Percentiles rank a stretch among this genome's conserved stretches.
Conservation (phyloP, 2,329 filamentous ascomycete species). For the Septoria petroselini region DNA sequence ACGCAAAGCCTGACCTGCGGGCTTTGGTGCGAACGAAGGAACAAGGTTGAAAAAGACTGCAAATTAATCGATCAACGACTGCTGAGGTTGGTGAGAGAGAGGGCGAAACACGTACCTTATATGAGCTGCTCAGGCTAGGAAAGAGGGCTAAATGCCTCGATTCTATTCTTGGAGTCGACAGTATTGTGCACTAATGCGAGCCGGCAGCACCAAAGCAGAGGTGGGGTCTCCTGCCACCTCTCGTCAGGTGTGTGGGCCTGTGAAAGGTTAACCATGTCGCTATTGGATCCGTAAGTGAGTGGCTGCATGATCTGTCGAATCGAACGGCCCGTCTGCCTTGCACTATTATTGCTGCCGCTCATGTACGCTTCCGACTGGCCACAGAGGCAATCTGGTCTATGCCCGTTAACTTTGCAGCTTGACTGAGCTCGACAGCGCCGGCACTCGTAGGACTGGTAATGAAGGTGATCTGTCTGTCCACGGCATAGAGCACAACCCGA, state of each 20-base stretch:
- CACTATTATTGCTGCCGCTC: conserved; percentile 29
- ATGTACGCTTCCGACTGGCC: conserved; percentile 26
- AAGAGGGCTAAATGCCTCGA: conserved; percentile 38
- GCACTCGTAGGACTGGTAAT: conserved; percentile 20
- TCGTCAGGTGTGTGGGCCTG: conserved; percentile 28
- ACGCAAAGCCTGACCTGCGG: conserved; percentile 49
- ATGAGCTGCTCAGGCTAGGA: conserved; percentile 44
- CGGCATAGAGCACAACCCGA: conserved; percentile 12
- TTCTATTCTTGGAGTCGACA: conserved; percentile 50
- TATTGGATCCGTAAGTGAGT: conserved; percentile 26
- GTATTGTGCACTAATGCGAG: conserved; percentile 19
- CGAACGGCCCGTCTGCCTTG: conserved; percentile 24
- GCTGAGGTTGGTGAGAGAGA: conserved; percentile 39
- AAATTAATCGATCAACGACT: conserved; percentile 48
- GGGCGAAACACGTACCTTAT: conserved; percentile 45
- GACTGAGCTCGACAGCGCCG: conserved; percentile 18
- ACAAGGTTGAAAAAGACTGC: conserved; percentile 40
- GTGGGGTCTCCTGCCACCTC: conserved; percentile 28
- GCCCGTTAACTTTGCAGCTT: conserved; percentile 19
- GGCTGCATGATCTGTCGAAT: conserved; percentile 31
- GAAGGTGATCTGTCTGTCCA: conserved; percentile 18
- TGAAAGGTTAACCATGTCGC: conserved; percentile 21
- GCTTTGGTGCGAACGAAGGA: conserved; percentile 38
- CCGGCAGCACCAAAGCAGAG: conserved; percentile 15
- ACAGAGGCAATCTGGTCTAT: conserved; percentile 23